Evolutionary conservation across 345 rosid species (phyloP), one percentile per base, ranked within the genome.

Genomic region (Bruguiera sexangula): DNA sequence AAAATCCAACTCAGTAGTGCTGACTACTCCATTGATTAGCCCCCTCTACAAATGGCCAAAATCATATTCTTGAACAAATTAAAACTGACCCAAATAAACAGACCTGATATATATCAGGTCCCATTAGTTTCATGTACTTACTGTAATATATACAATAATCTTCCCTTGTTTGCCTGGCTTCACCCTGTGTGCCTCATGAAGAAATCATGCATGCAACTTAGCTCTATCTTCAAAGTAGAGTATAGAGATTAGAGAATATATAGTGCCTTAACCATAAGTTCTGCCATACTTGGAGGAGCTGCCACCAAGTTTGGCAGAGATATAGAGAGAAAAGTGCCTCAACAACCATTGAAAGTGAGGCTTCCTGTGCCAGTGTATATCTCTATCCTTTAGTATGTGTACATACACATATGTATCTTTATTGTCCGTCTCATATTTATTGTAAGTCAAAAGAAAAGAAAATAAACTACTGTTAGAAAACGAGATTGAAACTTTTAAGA

Each of bases 111-210:
- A 37, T 21, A 43, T 43, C 50, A 43, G 50, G 50, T 43, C 50
- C 50, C 50, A 43, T 43, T 43, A 3, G 50, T 43, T 43, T 43
- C 50, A 43, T 13, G 13, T 43, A 13, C 50, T 13, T 43, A 43
- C 50, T 13, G 50, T 43, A 60, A 24, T 36, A 18, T 30, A 2
- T 27, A 56, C 32, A n/a, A 2, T 16, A n/a, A 2, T 16, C 31
- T 55, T 37, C 30, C 43, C 3, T 48, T 26, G 32, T 58, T 63
- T 73, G 81, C 81, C 81, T 78, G 78, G 78, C 72, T 62, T 74
- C 68, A 71, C 36, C 78, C 81, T 58, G 81, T 50, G 60, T 78
- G 81, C 81, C 81, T 56, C 26, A 56, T 11, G 26, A 56, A 56
- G 31, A 56, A 24, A 24, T 21, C 60, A 10, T 56, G 60, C 60